Conservation (phyloP, 2,329 filamentous ascomycete species). For the Chrysoporthe austroafricana region DNA sequence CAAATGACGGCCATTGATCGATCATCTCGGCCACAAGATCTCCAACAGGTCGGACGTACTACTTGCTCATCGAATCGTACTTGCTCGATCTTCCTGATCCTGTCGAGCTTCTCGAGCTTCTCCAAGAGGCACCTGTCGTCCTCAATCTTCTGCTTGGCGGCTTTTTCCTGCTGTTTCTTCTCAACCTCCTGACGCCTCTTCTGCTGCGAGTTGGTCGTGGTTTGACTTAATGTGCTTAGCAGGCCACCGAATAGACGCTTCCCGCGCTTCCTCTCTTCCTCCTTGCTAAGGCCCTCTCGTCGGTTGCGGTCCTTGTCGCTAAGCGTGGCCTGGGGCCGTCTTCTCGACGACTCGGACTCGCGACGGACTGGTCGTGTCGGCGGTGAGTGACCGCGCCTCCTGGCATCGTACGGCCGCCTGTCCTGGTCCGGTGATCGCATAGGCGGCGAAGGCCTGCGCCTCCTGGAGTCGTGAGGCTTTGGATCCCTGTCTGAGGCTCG, state of each 20-base stretch:
- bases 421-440: slow-evolving; percentile 13
- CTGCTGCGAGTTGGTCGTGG: slow-evolving; percentile 63
- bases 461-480: background rate
- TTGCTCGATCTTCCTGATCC: slow-evolving; percentile 69
- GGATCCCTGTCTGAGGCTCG: slow-evolving; percentile 1
- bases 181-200: slow-evolving; percentile 80
- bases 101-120: slow-evolving; percentile 65
- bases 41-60: slow-evolving; percentile 55
- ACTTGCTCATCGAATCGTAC: slow-evolving; percentile 74
- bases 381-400: slow-evolving; percentile 1
- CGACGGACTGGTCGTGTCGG: slow-evolving; percentile 5
- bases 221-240: slow-evolving; percentile 77
- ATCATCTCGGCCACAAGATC: slow-evolving; percentile 29
- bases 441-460: slow-evolving; percentile 12
- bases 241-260: slow-evolving; percentile 85
- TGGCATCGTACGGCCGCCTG: slow-evolving; percentile 2
- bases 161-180: slow-evolving; percentile 76
- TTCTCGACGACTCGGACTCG: slow-evolving; percentile 21
- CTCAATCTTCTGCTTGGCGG: slow-evolving; percentile 72
- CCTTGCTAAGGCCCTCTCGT: slow-evolving; percentile 48
- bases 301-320: slow-evolving; percentile 35
- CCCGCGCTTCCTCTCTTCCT: slow-evolving; percentile 83
- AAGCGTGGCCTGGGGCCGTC: slow-evolving; percentile 10
- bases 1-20: slow-evolving; percentile 11
- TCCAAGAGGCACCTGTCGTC: slow-evolving; percentile 69